Percentiles rank a stretch among this genome's conserved stretches.
phyloP scores from a whole-genome alignment of 805 yeast species.

The Lachancea cidri region DNA sequence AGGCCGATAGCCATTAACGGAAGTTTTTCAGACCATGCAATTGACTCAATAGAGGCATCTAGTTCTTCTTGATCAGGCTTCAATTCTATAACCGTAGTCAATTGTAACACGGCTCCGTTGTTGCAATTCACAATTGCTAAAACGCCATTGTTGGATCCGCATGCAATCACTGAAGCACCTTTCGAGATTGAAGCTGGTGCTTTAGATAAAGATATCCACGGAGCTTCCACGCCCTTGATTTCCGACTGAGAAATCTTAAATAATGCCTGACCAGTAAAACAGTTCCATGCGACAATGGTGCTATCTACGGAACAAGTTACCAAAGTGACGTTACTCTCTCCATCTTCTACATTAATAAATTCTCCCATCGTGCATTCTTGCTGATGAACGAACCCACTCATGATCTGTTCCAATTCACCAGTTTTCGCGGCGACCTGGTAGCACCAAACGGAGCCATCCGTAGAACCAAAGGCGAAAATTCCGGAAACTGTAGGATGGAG shows the following conservation, averaged over 20 bases:
- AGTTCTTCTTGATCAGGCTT: slow-evolving; percentile 51
- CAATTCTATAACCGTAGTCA: slow-evolving; percentile 59
- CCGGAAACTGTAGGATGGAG: slow-evolving; percentile 69
- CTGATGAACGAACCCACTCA: slow-evolving; percentile 78
- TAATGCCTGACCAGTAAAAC: slow-evolving; percentile 64
- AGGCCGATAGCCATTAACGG: slow-evolving; percentile 79
- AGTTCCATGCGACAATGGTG: slow-evolving; percentile 82
- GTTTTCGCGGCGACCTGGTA: slow-evolving; percentile 56
- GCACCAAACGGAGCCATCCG: slow-evolving; percentile 93
- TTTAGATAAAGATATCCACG: slow-evolving; percentile 74
- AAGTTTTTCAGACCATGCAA: slow-evolving; percentile 67
- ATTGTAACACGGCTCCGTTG: slow-evolving; percentile 64
- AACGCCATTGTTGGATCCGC: slow-evolving; percentile 86
- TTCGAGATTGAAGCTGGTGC: slow-evolving; percentile 36
- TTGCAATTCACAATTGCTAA: slow-evolving; percentile 72
- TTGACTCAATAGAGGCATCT: slow-evolving; percentile 71
- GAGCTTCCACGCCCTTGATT: slow-evolving; percentile 69
- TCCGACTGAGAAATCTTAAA: slow-evolving; percentile 63
- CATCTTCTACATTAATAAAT: slow-evolving; percentile 54
- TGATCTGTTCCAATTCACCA: slow-evolving; percentile 59
- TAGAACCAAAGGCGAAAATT: slow-evolving; percentile 86
- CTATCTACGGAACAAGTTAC: slow-evolving; percentile 84
- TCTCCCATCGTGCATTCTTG: slow-evolving; percentile 74
- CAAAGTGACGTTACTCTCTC: slow-evolving; percentile 57
- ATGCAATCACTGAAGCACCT: slow-evolving; percentile 54